These are phyloP conservation scores for Ascoidea tarda DNA, from an alignment of 805 yeast genomes.

Conservation along the genomic window DNA sequence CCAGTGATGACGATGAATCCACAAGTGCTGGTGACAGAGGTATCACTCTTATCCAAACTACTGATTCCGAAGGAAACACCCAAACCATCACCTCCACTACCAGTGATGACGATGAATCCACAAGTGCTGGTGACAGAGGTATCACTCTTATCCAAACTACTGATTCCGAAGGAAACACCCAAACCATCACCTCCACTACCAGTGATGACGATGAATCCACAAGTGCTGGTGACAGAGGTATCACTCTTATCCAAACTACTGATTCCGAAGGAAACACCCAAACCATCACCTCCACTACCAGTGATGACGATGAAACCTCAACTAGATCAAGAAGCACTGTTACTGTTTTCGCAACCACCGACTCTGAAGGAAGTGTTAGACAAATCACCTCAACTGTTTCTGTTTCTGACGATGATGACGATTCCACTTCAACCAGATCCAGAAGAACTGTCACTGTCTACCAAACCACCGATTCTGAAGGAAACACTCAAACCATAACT, in stretches of 20 bases:
- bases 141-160: neutral
- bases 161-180: neutral
- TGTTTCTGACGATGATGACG: no score
- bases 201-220: neutral
- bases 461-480: neutral
- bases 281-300: neutral
- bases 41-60: slow-evolving; percentile 14
- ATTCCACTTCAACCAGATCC: neutral
- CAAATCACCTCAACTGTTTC: neutral
- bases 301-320: neutral
- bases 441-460: no score
- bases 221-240: no score
- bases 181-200: neutral
- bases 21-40: slow-evolving; percentile 14
- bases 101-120: neutral
- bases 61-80: slow-evolving; percentile 7
- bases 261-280: neutral
- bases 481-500: neutral
- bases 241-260: neutral
- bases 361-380: neutral
- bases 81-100: neutral
- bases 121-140: no score
- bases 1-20: slow-evolving; percentile 7
- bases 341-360: neutral
- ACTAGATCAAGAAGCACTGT: neutral